phyloP scores from a whole-genome alignment of 2,329 filamentous ascomycete genomes.

The Xylariaceae sp. region DNA sequence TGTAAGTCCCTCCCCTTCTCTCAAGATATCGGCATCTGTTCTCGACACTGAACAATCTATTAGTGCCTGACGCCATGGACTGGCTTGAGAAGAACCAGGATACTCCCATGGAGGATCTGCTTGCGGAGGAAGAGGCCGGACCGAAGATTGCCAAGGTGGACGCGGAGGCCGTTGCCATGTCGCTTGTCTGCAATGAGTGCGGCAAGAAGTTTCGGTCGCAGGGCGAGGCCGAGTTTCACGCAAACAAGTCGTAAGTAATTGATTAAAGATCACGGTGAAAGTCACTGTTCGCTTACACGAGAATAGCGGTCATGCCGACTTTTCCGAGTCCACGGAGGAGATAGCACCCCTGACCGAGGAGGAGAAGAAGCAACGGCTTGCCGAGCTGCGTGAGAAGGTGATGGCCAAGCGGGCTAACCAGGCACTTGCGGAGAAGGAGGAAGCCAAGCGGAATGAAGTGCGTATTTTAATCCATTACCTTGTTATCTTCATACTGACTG shows the following conservation, averaged over 20 bases:
- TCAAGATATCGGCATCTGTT: not conserved
- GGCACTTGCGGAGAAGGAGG: constrained; percentile 69
- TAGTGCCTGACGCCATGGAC: constrained; percentile 83
- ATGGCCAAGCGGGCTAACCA: constrained; percentile 66
- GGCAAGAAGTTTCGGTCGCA: constrained; percentile 82
- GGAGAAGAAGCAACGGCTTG: constrained; percentile 76
- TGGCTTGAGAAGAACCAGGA: constrained; percentile 94
- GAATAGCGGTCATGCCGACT: constrained; percentile 73
- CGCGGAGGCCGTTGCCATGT: constrained; percentile 66
- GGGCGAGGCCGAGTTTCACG: constrained; percentile 82
- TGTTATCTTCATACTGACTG: constrained; percentile 11
- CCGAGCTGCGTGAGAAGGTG: constrained; percentile 67
- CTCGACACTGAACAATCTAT: not conserved
- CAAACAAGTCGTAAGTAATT: constrained; percentile 65
- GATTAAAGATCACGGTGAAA: not conserved
- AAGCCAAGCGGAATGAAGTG: constrained; percentile 81
- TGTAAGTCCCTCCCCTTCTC: constrained; percentile 45
- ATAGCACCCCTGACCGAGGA: constrained; percentile 86
- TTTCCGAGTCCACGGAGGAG: constrained; percentile 88
- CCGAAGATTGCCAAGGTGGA: constrained; percentile 56
- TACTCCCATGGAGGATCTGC: constrained; percentile 76
- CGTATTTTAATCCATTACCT: constrained; percentile 4
- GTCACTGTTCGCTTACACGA: constrained; percentile 10
- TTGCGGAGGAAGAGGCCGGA: constrained; percentile 51
- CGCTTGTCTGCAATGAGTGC: constrained; percentile 90